Base-by-base conservation (phyloP, 139 green algal genomes). In the Coccomyxa sp. region DNA sequence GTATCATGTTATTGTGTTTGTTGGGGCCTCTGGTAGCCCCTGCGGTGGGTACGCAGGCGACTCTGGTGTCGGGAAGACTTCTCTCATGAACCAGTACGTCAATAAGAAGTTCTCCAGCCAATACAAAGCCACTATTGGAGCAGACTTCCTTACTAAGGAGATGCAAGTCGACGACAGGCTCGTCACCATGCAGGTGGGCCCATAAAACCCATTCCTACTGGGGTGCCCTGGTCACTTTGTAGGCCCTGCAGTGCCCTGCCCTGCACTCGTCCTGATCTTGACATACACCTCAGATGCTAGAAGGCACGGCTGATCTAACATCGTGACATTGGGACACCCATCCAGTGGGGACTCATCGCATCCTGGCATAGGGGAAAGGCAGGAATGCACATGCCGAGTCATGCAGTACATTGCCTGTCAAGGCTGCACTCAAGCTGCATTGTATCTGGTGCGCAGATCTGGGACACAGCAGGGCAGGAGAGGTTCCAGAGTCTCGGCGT, bases 71-170 rank as follows among this genome's bases (percentile, higher is more conserved):
- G 96, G 96, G 10, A 99, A 99, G 85, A 99, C 96, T 6, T 98
- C 92, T 3, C 79, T 99, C 39, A 99, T 99, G 96, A 98, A 99
- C 82, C 94, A 99, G 82, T 99, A 98, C 44, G 96, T 99, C 35
- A 96, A 98, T 84, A 98, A 98, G 85, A 99, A 99, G 86, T 99
- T 99, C 82, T 94, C 84, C 70, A 96, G 95, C 81, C 94, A 99
- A 84, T 99, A 99, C 91, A 99, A 99, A 78, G 96, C 96, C 9
- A 99, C 96, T 0, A 99, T 99, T 68, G 96, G 96, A 2, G 96
- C 96, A 10, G 96, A 99, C 78, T 99, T 99, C 86, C 81, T 98
- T 16, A 99, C 96, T 2, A 99, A 99, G 78, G 96, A 99, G 79
- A 94, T 99, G 37, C 90, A 98, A 70, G 89, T 99, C 24, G 96